Conservation (phyloP, 2,329 filamentous ascomycete species). For the Scytalidium lignicola region DNA sequence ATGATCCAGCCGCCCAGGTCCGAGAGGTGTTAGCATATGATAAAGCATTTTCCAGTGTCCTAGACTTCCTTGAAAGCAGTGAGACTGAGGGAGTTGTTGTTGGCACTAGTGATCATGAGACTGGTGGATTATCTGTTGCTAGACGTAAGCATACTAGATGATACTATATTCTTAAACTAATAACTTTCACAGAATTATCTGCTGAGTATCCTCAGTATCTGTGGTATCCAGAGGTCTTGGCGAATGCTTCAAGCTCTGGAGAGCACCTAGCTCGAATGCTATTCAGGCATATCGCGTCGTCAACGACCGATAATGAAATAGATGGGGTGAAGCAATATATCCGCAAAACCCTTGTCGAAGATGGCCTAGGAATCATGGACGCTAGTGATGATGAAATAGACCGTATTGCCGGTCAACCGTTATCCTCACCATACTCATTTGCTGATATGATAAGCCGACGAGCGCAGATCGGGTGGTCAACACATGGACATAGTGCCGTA, state of each 20-base stretch:
- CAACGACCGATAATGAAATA: slow-evolving; percentile 1
- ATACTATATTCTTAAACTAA: background rate
- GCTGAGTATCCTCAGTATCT: slow-evolving; percentile 59
- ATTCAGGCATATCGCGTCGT: slow-evolving; percentile 52
- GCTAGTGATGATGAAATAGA: slow-evolving; percentile 66
- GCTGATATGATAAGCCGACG: slow-evolving; percentile 82
- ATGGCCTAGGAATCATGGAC: slow-evolving; percentile 73
- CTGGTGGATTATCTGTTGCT: slow-evolving; percentile 79
- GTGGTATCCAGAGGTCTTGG: slow-evolving; percentile 81
- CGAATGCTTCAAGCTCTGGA: slow-evolving; percentile 70
- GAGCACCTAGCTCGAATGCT: slow-evolving; percentile 66
- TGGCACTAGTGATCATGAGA: slow-evolving; percentile 92
- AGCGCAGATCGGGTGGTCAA: slow-evolving; percentile 88
- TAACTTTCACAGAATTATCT: slow-evolving; percentile 43
- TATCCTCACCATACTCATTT: slow-evolving; percentile 53
- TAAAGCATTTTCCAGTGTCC: slow-evolving; percentile 72
- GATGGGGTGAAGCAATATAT: slow-evolving; percentile 55
- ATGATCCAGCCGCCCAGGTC: slow-evolving; percentile 79
- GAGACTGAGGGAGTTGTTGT: slow-evolving; percentile 75
- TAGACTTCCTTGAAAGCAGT: slow-evolving; percentile 77
- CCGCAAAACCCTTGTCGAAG: slow-evolving; percentile 58
- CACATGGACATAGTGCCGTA: slow-evolving; percentile 86
- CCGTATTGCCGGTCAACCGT: slow-evolving; percentile 54
- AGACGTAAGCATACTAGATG: slow-evolving; percentile 50
- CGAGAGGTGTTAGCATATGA: slow-evolving; percentile 96